A percentile compares a stretch with the other conserved stretches of the same genome.
Evolutionary conservation across 169 alveolate genomes (phyloP).

Genomic region (Plasmodium reichenowi): DNA sequence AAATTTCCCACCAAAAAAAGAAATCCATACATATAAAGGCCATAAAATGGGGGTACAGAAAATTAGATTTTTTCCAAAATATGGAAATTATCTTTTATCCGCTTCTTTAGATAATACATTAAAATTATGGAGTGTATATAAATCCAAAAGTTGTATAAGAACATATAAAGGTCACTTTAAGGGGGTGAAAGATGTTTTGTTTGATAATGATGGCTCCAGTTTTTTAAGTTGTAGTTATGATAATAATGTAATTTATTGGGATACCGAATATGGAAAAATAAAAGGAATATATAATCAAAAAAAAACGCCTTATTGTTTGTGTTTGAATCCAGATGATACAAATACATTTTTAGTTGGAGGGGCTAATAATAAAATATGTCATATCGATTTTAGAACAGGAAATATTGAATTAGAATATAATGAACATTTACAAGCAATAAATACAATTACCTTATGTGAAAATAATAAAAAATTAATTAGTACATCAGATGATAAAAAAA

Average conservation of each 20-base stretch:
- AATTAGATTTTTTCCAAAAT: conserved; percentile 93
- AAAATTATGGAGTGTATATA: conserved; percentile 96
- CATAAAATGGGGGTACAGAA: conserved; percentile 95
- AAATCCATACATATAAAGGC: conserved; percentile 92
- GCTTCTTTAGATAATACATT: conserved; percentile 94
- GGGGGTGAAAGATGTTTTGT: conserved; percentile 95
- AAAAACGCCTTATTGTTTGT: conserved; percentile 94
- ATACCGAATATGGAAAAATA: conserved; percentile 97
- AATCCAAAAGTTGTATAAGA: conserved; percentile 92
- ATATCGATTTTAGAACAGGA: conserved; percentile 93
- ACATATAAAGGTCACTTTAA: conserved; percentile 96
- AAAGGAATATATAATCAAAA: conserved; percentile 90
- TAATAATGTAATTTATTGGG: conserved; percentile 95
- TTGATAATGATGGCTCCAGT: conserved; percentile 92
- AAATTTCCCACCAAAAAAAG: conserved; percentile 92
- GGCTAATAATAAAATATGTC: conserved; percentile 92
- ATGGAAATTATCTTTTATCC: conserved; percentile 95
- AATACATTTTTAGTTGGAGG: conserved; percentile 95
- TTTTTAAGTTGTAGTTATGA: conserved; percentile 95
- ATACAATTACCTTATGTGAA: conserved; percentile 94
- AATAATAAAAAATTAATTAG: conserved; percentile 93
- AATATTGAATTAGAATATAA: conserved; percentile 92
- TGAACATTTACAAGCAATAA: conserved; percentile 96
- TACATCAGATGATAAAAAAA: conserved; percentile 96
- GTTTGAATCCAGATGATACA: conserved; percentile 92